Evolutionary conservation across 2,329 filamentous ascomycete species (phyloP).

Genomic region (Zasmidium citrigriseum): DNA sequence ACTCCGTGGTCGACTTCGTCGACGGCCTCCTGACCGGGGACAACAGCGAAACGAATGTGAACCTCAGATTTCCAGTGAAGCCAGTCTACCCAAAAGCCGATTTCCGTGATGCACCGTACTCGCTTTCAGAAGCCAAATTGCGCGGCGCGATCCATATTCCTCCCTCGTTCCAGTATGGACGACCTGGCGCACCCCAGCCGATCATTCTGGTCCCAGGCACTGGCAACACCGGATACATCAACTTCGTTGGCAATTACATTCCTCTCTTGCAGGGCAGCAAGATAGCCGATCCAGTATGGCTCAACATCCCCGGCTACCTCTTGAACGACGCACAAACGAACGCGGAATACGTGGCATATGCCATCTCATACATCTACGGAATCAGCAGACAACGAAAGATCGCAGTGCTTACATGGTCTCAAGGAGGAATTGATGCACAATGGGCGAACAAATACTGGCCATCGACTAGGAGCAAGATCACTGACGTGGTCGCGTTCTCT

Average conservation of each 20-base stretch:
- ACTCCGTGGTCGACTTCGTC: constrained; percentile 19
- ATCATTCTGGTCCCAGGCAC: constrained; percentile 58
- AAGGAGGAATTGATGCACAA: constrained; percentile 55
- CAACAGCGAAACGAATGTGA: constrained; percentile 30
- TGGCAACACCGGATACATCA: constrained; percentile 48
- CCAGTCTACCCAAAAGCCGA: constrained; percentile 41
- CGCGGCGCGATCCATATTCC: constrained; percentile 56
- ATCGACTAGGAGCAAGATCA: constrained; percentile 45
- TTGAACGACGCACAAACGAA: constrained; percentile 53
- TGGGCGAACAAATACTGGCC: constrained; percentile 62
- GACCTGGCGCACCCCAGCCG: constrained; percentile 39
- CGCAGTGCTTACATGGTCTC: constrained; percentile 54
- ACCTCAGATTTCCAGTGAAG: constrained; percentile 19
- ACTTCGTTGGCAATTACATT: constrained; percentile 50
- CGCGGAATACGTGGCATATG: constrained; percentile 58
- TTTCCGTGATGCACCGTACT: constrained; percentile 50
- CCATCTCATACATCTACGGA: constrained; percentile 56
- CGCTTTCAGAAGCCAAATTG: constrained; percentile 46
- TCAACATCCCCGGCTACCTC: constrained; percentile 54
- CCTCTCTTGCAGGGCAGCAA: constrained; percentile 46
- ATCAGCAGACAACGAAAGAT: constrained; percentile 41
- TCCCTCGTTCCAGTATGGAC: constrained; percentile 47
- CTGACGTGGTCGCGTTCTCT: constrained; percentile 53
- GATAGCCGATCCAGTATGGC: constrained; percentile 55
- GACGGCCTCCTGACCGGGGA: constrained; percentile 21